Evolutionary conservation across 2,329 filamentous ascomycete species (phyloP).

Genomic region (Ascochyta koolunga): DNA sequence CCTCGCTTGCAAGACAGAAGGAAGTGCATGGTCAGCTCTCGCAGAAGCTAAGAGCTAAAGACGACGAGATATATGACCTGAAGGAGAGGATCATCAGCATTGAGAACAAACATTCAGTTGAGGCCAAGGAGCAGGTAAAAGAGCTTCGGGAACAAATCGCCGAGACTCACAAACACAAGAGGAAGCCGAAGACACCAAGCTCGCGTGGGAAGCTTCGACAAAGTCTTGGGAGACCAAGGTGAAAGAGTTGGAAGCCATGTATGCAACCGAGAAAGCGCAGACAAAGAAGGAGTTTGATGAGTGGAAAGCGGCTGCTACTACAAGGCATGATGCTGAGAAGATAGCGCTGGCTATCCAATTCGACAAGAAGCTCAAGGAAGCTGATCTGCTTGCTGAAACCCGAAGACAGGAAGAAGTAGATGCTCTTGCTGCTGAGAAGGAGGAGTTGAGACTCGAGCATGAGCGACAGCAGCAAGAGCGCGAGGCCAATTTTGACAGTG

Average conservation of each 20-base stretch:
- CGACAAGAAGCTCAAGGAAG: conserved; percentile 53
- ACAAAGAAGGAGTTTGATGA: conserved; percentile 51
- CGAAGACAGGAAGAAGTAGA: conserved; percentile 54
- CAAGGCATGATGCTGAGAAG: conserved; percentile 47
- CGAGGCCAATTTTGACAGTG: conserved; percentile 50
- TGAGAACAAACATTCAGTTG: conserved; percentile 57
- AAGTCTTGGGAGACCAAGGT: conserved; percentile 52
- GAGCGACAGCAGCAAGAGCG: conserved; percentile 47
- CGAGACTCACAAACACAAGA: conserved; percentile 52
- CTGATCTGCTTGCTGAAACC: conserved; percentile 56
- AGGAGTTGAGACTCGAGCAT: conserved; percentile 42
- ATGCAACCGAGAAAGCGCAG: conserved; percentile 45
- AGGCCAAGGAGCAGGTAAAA: conserved; percentile 60
- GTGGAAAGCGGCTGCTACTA: conserved; percentile 47
- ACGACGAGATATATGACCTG: conserved; percentile 58
- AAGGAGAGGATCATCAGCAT: conserved; percentile 58
- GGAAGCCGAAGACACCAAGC: conserved; percentile 42
- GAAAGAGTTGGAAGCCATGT: conserved; percentile 50
- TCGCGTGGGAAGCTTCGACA: conserved; percentile 41
- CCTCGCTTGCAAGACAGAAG: conserved; percentile 54
- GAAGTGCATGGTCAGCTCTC: conserved; percentile 59
- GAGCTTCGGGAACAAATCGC: conserved; percentile 57
- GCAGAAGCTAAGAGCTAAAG: conserved; percentile 59
- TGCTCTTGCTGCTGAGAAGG: conserved; percentile 41
- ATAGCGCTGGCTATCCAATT: conserved; percentile 49